Base-by-base conservation (phyloP, 352 stramenopile genomes). In the Globisporangium polare region DNA sequence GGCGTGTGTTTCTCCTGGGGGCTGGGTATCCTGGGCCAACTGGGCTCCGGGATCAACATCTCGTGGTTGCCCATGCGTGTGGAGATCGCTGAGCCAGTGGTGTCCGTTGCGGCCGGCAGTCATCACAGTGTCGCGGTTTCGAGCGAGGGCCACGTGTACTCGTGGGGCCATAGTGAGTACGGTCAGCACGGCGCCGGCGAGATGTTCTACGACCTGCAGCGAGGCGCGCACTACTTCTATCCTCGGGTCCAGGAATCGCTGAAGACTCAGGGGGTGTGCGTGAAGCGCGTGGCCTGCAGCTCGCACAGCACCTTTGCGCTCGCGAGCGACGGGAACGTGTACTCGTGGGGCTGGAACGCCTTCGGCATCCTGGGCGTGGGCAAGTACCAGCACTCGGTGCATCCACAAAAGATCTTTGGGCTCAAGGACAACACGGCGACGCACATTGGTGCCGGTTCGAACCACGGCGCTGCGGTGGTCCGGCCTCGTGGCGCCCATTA, bases 341-440 rank as follows among this genome's bases (percentile, higher is more conserved):
- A 87, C 66, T 90, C 84, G n/a, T 97, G 87, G 86, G 89, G 89
- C 9, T 94, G 84, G 84, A 94, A 94, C 49, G 78, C 80, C 1
- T 94, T 92, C 20, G 84, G 84, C 10, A 69, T 90, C 13, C 68
- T 94, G 5, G 84, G 84, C 31, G 81, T 87, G 45, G 84, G 84
- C 64, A 89, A 90, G 68, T 84, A 85, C 61, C 80, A 89, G 62
- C 69, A 83, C 64, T 86, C 80, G 5, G 83, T 86, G 53, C 63
- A 86, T n/a, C 84, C 84, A 3, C 80, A 91, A 50, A 67, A 69
- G 17, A 52, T 94, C 13, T 77, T 83, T 47, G 75, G 78, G 0
- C 62, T 94, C 5, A 84, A 78, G 53, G 77, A 90, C 57, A 83
- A 86, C 43, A 65, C 74, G 8, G 79, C 73, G 20, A 63, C 76